Percentiles rank a stretch among this genome's conserved stretches.
Conservation (phyloP, 2,329 filamentous ascomycete genomes). For the Cladosporium oxysporum region DNA sequence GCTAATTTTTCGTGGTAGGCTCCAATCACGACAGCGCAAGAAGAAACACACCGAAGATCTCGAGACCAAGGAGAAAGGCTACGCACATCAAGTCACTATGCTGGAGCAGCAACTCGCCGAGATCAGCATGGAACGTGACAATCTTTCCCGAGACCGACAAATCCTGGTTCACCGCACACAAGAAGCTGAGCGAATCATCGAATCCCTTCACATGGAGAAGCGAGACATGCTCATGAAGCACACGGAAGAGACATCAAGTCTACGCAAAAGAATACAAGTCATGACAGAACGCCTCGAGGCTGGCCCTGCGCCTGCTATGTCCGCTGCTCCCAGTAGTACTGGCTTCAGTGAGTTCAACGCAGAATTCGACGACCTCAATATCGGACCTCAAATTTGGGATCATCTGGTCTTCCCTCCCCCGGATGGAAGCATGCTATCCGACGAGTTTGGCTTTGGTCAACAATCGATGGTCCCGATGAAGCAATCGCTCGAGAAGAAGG, state of each 20-base stretch:
- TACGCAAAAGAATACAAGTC: slow-evolving; percentile 88
- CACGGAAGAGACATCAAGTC: slow-evolving; percentile 85
- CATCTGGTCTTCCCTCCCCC: slow-evolving; percentile 74
- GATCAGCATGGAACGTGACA: slow-evolving; percentile 58
- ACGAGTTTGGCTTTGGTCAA: slow-evolving; percentile 61
- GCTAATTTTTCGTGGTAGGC: slow-evolving; percentile 53
- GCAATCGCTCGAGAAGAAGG: slow-evolving; percentile 30
- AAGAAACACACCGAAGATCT: slow-evolving; percentile 97
- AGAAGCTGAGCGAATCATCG: slow-evolving; percentile 72
- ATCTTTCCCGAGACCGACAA: slow-evolving; percentile 34
- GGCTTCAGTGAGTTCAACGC: slow-evolving; percentile 71
- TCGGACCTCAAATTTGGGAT: slow-evolving; percentile 78
- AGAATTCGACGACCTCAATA: slow-evolving; percentile 80
- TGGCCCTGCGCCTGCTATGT: slow-evolving; percentile 44
- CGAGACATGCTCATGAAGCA: slow-evolving; percentile 86
- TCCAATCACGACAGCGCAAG: slow-evolving; percentile 95
- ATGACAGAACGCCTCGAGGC: slow-evolving; percentile 70
- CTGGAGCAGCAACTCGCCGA: slow-evolving; percentile 76
- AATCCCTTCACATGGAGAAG: slow-evolving; percentile 79
- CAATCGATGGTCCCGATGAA: slow-evolving; percentile 27
- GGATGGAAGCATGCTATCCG: slow-evolving; percentile 23
- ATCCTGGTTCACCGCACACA: slow-evolving; percentile 69
- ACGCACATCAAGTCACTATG: slow-evolving; percentile 71
- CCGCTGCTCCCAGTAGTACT: slow-evolving; percentile 57
- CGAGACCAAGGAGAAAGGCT: slow-evolving; percentile 95